Percentiles rank a stretch among this genome's conserved stretches.
phyloP scores from a whole-genome alignment of 805 yeast species.

The Wickerhamomyces rabaulensis region DNA sequence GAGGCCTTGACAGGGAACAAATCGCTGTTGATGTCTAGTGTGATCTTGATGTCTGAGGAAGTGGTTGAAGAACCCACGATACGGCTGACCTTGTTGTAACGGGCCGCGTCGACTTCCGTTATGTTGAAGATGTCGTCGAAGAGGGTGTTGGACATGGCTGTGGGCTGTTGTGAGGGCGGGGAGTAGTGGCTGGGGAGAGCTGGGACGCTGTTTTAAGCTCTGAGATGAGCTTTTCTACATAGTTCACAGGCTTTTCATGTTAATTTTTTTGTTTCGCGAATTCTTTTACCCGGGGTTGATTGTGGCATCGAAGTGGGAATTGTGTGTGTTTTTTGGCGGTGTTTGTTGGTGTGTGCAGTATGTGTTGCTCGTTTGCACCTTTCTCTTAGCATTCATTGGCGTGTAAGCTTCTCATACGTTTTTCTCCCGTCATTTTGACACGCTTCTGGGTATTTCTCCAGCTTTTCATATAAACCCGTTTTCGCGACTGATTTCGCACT shows the following conservation, averaged over 20 bases:
- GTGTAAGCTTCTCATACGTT: too few relatives aligned
- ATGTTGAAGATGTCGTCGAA: slow-evolving; percentile 92
- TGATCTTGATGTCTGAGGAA: slow-evolving; percentile 70
- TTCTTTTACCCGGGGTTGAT: background rate
- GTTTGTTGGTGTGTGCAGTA: too few relatives aligned
- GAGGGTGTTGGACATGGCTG: slow-evolving; percentile 60
- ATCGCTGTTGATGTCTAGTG: slow-evolving; percentile 87
- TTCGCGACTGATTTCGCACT: background rate
- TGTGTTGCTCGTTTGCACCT: too few relatives aligned
- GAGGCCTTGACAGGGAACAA: slow-evolving; percentile 76
- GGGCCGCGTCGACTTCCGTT: slow-evolving; percentile 76
- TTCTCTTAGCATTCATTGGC: too few relatives aligned
- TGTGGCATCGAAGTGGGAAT: background rate
- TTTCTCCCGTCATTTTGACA: too few relatives aligned
- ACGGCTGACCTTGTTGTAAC: slow-evolving; percentile 90
- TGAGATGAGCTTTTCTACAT: background rate
- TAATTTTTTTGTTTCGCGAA: background rate
- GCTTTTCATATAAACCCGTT: background rate
- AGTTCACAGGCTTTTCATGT: background rate
- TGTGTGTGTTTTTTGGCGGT: too few relatives aligned
- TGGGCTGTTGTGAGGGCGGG: background rate
- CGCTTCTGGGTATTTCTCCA: background rate
- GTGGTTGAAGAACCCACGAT: slow-evolving; percentile 85
- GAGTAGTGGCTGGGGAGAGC: too few relatives aligned
- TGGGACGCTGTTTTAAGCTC: too few relatives aligned